Evolutionary conservation across 345 rosid species (phyloP).

Genomic region (Hirschfeldia incana): DNA sequence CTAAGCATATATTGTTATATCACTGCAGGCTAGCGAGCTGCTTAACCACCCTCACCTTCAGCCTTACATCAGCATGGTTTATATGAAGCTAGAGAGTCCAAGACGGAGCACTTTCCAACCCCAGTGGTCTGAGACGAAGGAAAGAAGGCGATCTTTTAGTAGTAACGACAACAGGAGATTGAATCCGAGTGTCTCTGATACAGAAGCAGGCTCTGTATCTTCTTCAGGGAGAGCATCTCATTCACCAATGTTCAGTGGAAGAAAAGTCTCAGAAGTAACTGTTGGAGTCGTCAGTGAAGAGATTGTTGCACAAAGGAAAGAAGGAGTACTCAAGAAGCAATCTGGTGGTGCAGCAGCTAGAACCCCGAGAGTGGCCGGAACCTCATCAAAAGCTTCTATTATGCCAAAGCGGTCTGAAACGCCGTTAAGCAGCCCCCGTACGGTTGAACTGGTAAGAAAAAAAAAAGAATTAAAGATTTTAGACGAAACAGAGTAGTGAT

Average conservation of each 20-base stretch:
- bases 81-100: conserved; percentile 68
- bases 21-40: conserved; percentile 80
- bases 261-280: conserved; percentile 55
- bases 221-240: conserved; percentile 52
- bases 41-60: conserved; percentile 85
- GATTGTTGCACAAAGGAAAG: conserved; percentile 37
- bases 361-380: conserved; percentile 47
- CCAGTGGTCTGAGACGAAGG: conserved; percentile 47
- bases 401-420: conserved; percentile 47
- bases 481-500: conserved; percentile 17
- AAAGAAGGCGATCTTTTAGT: conserved; percentile 68
- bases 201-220: conserved; percentile 54
- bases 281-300: conserved; percentile 48
- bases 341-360: conserved; percentile 36
- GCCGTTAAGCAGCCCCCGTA: conserved; percentile 45
- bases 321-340: conserved; percentile 28
- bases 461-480: neutral
- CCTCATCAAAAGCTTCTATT: conserved; percentile 39
- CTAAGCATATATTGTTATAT: conserved; percentile 9
- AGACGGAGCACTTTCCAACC: conserved; percentile 49
- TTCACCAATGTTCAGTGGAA: conserved; percentile 44
- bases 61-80: conserved; percentile 65
- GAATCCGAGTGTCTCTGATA: conserved; percentile 66
- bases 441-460: conserved; percentile 35
- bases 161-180: conserved; percentile 69